phyloP scores from a whole-genome alignment of 139 green algal species.

The Coccomyxa sp. region DNA sequence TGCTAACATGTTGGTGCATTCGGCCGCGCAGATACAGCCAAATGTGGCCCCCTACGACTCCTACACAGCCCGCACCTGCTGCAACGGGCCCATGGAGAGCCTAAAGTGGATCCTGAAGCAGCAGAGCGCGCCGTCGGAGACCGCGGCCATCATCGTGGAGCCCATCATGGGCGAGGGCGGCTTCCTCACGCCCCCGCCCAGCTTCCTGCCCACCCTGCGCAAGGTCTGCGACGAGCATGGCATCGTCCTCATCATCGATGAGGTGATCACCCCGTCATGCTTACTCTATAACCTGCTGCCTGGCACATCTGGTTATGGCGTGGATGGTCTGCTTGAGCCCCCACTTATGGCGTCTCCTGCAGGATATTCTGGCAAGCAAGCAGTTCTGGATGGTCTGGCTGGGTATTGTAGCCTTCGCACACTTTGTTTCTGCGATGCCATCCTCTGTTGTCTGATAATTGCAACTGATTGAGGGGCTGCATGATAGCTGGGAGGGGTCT shows the following conservation, averaged over 20 bases:
- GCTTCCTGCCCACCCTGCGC: conserved; percentile 60
- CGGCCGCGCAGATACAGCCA: conserved; percentile 30
- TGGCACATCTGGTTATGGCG: too few species aligned
- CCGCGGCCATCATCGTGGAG: conserved; percentile 79
- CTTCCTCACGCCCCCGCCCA: conserved; percentile 72
- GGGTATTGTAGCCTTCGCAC: too few species aligned
- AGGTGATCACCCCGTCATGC: conserved; percentile 46
- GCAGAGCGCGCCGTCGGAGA: conserved; percentile 53
- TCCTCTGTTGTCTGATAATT: too few species aligned
- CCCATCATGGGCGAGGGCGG: conserved; percentile 80
- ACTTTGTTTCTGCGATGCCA: too few species aligned
- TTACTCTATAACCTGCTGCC: too few species aligned
- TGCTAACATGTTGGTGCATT: too few species aligned
- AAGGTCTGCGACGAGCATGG: conserved; percentile 62
- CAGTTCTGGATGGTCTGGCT: too few species aligned
- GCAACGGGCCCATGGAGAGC: conserved; percentile 45
- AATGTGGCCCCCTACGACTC: conserved; percentile 27
- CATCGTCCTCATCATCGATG: conserved; percentile 83
- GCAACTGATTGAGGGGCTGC: too few species aligned
- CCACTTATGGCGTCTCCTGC: too few species aligned
- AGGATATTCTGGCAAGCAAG: too few species aligned
- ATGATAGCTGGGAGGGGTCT: too few species aligned
- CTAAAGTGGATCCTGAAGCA: conserved; percentile 72
- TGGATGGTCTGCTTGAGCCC: too few species aligned
- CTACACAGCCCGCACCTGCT: conserved; percentile 54